Percentiles rank a stretch among this genome's conserved stretches.
Evolutionary conservation across 805 yeast genomes (phyloP).

Genomic region (Spathaspora sp.): DNA sequence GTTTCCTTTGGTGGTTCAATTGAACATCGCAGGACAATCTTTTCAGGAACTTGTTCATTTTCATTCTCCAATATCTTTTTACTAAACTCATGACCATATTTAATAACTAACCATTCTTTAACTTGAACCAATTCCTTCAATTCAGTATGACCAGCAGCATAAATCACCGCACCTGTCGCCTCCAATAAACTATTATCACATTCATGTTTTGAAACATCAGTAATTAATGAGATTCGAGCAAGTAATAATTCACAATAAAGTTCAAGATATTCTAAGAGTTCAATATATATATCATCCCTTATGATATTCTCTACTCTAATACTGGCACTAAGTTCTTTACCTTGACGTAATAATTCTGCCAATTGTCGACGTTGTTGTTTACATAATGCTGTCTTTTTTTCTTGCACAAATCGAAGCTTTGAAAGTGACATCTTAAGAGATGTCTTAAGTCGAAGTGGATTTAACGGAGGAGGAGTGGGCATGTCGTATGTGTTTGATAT

Average conservation of each 20-base stretch:
- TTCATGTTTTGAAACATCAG: conserved; percentile 26
- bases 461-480: conserved; percentile 20
- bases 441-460: conserved; percentile 35
- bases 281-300: conserved; percentile 76
- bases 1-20: conserved; percentile 64
- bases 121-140: conserved; percentile 64
- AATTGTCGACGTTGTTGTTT: conserved; percentile 68
- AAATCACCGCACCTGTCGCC: conserved; percentile 68
- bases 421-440: conserved; percentile 65
- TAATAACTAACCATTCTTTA: conserved; percentile 56
- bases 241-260: conserved; percentile 76
- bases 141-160: conserved; percentile 69
- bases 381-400: conserved; percentile 68
- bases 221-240: conserved; percentile 66
- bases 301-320: conserved; percentile 83
- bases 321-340: conserved; percentile 78
- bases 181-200: conserved; percentile 67
- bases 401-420: conserved; percentile 66
- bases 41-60: conserved; percentile 56
- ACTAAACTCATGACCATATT: conserved; percentile 68
- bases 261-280: conserved; percentile 74
- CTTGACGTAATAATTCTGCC: conserved; percentile 66
- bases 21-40: conserved; percentile 57
- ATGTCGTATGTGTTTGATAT: not conserved
- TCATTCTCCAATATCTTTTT: conserved; percentile 49